Base-by-base conservation (phyloP, 2,329 filamentous ascomycete genomes). In the Cordyceps javanica region DNA sequence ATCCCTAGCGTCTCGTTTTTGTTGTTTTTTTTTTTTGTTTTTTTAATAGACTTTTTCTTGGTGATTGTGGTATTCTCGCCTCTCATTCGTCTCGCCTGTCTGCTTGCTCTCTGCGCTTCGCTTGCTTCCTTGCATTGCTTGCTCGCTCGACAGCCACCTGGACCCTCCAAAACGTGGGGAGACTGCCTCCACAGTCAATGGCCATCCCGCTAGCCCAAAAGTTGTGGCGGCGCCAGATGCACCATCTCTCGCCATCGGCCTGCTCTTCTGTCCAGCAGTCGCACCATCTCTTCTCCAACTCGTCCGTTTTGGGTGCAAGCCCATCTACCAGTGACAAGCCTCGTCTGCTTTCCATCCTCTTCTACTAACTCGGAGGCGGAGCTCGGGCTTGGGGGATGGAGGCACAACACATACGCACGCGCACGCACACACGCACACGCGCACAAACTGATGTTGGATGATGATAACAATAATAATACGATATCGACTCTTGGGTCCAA, bases 161-260 rank as follows among this genome's bases (percentile, higher is more conserved):
- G n/a, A n/a, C n/a, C n/a, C 36, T 7, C 32, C 41, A 36, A 46
- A 41, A 36, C 23, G 38, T 19, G 51, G 51, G 51, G 21, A 28
- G 28, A 9, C 45, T 34, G n/a, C 51, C 25, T 16, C 25, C n/a
- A n/a, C n/a, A n/a, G n/a, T 53, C 25, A 32, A 14, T 9, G 42
- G 36, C 38, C 26, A 52, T 52, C 21, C 51, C 52, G 30, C 52
- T 46, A 46, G 52, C 52, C n/a, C 52, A 46, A 46, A 55, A 36
- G 30, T 36, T 55, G 52, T 55, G 52, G 52, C 41, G 42, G 41
- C 52, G 52, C 52, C 52, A 46, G 32, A 55, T 36, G 52, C 46
- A 16, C 41, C 28, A 26, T 38, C 28, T 42, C 30, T 30, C 32
- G 39, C 16, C 30, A 46, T 46, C 38, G 41, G 36, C 25, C n/a